These are phyloP conservation scores for Gossypium trilobum DNA, from an alignment of 441 rosid genomes.

Conservation along the genomic window DNA sequence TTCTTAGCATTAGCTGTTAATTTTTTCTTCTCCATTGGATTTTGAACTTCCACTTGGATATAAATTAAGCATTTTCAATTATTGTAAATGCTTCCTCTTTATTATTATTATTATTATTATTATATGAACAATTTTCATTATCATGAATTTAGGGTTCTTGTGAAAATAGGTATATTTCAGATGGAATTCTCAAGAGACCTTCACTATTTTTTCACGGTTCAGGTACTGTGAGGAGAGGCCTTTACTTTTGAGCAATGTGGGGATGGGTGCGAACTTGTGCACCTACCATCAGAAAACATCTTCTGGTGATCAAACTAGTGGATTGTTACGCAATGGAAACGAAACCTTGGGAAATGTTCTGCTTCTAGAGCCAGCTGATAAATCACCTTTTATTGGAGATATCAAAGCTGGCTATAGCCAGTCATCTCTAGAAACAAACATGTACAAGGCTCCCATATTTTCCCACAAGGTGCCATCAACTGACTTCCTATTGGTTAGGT, in stretches of 20 bases:
- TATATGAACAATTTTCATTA: neutral
- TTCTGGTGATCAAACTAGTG: slow-evolving; percentile 66
- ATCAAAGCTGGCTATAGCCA: slow-evolving; percentile 72
- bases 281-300: slow-evolving; percentile 86
- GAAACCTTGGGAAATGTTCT: slow-evolving; percentile 61
- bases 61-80: neutral
- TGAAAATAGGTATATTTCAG: neutral
- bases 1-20: neutral
- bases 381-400: slow-evolving; percentile 96
- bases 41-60: neutral
- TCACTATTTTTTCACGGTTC: slow-evolving; percentile 16
- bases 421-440: slow-evolving; percentile 85
- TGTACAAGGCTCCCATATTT: slow-evolving; percentile 90
- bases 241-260: slow-evolving; percentile 70
- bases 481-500: slow-evolving; percentile 82
- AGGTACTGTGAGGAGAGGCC: slow-evolving; percentile 99
- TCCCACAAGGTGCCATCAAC: slow-evolving; percentile 76
- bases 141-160: neutral
- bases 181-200: slow-evolving; percentile 5
- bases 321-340: slow-evolving; percentile 44
- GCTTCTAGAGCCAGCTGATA: slow-evolving; percentile 74
- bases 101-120: no score
- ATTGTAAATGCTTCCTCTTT: neutral
- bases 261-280: slow-evolving; percentile 96
- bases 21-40: neutral